Conservation (phyloP, 805 yeast genomes). For the Peterozyma xylosa region DNA sequence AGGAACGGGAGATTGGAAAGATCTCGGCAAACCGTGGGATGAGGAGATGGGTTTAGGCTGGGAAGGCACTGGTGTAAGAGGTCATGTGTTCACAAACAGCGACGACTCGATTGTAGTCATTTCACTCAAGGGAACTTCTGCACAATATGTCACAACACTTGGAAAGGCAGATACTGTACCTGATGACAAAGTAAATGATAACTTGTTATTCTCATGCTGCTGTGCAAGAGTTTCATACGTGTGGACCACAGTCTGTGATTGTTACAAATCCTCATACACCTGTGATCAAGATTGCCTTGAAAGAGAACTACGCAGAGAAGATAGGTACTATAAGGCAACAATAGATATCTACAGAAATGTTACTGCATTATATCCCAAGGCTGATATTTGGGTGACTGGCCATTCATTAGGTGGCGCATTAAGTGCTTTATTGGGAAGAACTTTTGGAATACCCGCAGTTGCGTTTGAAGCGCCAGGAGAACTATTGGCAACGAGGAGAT, state of each 20-base stretch:
- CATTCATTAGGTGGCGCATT: slow-evolving; percentile 93
- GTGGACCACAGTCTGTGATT: slow-evolving; percentile 95
- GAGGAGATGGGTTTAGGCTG: slow-evolving; percentile 68
- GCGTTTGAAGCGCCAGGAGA: slow-evolving; percentile 95
- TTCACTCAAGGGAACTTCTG: slow-evolving; percentile 87
- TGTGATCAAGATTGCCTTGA: slow-evolving; percentile 88
- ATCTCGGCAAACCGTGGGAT: slow-evolving; percentile 56
- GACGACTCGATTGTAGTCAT: slow-evolving; percentile 58
- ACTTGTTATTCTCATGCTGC: slow-evolving; percentile 86
- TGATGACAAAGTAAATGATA: slow-evolving; percentile 81
- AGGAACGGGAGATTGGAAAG: slow-evolving; percentile 77
- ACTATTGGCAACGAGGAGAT: slow-evolving; percentile 67
- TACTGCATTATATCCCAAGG: slow-evolving; percentile 52
- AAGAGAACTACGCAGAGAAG: slow-evolving; percentile 61
- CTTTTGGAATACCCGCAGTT: slow-evolving; percentile 85
- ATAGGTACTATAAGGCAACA: slow-evolving; percentile 75
- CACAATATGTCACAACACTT: slow-evolving; percentile 49
- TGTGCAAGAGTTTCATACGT: slow-evolving; percentile 87
- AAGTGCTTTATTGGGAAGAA: slow-evolving; percentile 74
- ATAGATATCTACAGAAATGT: slow-evolving; percentile 74
- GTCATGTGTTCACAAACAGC: slow-evolving; percentile 73
- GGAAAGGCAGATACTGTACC: slow-evolving; percentile 61
- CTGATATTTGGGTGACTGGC: slow-evolving; percentile 86
- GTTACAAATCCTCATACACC: slow-evolving; percentile 75
- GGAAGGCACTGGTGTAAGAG: slow-evolving; percentile 79